Conservation (phyloP, 2,329 filamentous ascomycete genomes). For the Pseudogymnoascus sp. region DNA sequence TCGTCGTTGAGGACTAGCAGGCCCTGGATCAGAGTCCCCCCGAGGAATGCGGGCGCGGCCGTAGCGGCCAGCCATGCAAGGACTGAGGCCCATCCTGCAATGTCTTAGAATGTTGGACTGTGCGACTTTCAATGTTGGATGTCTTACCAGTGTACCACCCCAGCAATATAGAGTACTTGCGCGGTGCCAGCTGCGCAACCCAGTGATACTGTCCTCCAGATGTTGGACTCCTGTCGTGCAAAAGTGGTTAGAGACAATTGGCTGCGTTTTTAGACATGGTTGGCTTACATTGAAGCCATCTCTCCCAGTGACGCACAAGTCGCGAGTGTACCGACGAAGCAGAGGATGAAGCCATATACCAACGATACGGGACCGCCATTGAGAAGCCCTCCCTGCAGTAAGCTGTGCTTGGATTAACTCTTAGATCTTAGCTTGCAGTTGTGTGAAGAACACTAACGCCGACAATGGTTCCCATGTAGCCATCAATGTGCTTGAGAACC, state of each 20-base stretch:
- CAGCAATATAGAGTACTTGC: constrained; percentile 40
- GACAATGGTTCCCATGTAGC: constrained; percentile 45
- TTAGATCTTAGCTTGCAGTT: neutral
- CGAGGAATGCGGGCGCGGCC: constrained; percentile 34
- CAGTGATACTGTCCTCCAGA: constrained; percentile 52
- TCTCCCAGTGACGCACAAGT: constrained; percentile 34
- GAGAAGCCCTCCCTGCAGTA: constrained; percentile 5
- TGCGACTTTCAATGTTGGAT: neutral
- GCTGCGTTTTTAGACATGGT: constrained; percentile 19
- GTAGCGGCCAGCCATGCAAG: constrained; percentile 35
- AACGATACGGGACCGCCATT: constrained; percentile 45
- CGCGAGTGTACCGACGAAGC: constrained; percentile 37
- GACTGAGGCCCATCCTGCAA: constrained; percentile 41
- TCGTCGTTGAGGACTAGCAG: constrained; percentile 35
- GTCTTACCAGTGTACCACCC: constrained; percentile 34
- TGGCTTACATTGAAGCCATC: constrained; percentile 21
- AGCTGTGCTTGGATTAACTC: neutral
- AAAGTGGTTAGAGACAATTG: neutral
- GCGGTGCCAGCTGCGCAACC: constrained; percentile 45
- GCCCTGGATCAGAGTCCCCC: constrained; percentile 39
- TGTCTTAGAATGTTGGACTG: constrained; percentile 10
- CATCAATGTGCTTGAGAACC: constrained; percentile 43
- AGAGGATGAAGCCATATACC: constrained; percentile 42
- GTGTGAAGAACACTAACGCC: neutral
- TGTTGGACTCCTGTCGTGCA: constrained; percentile 9